Conservation (phyloP, 2,329 filamentous ascomycete species). For the Cercospora sesami region DNA sequence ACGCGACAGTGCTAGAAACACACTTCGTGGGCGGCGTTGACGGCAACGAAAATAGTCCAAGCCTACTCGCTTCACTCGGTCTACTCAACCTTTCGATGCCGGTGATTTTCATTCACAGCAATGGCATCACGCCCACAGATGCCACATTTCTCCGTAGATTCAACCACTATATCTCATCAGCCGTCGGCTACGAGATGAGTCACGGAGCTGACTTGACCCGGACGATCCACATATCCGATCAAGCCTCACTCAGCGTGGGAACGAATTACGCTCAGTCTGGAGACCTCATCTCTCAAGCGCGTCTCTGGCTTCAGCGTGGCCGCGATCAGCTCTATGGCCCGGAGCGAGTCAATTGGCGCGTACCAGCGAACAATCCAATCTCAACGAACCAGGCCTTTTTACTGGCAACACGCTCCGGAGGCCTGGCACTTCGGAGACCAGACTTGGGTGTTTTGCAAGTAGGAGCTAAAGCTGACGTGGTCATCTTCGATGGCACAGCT, state of each 20-base stretch:
- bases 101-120: not conserved
- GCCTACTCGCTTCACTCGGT: not conserved
- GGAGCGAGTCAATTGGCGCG: not conserved
- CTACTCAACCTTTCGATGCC: not conserved
- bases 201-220: not conserved
- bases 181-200: not conserved
- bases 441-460: not conserved
- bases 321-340: not conserved
- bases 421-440: not conserved
- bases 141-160: not conserved
- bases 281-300: not conserved
- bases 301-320: not conserved
- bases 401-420: not conserved
- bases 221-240: not conserved
- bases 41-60: not conserved
- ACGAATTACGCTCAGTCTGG: not conserved
- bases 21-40: not conserved
- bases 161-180: not conserved
- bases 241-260: not conserved
- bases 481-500: not conserved
- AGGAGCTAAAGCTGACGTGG: not conserved
- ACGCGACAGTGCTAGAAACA: not conserved
- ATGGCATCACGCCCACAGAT: not conserved
- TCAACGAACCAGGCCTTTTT: not conserved
- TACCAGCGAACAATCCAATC: not conserved